Base-by-base conservation (phyloP, 495 filamentous ascomycete genomes). In the Talaromyces liani region DNA sequence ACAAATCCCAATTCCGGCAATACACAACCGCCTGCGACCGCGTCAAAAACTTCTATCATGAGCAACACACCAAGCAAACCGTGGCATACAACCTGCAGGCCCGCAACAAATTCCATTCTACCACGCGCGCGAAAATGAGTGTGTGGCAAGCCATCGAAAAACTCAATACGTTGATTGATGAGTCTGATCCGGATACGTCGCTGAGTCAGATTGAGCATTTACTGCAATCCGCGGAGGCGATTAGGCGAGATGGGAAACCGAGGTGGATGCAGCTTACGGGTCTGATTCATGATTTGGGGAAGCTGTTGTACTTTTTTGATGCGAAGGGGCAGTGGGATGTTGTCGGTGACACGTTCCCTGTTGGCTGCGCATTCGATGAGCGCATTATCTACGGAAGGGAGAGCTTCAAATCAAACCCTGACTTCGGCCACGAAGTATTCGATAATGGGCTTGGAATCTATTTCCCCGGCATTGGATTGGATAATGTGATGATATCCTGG, bases 101-200 rank as follows among this genome's bases (percentile, higher is more conserved):
- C 5, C 88, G 92, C 47, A 80, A 87, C 65, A 77, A 77, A 58
- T 92, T 95, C 79, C 79, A 87, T 70, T 80, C 80, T 53, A 82
- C 85, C 61, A 85, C 77, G 8, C 84, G 90, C 61, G 87, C 86
- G 20, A 81, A 88, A 68, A 90, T 95, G 88, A 87, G 84, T 36
- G 76, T 96, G 68, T 96, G 92, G 92, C 79, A 93, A 68, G 92
- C 92, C 7, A 93, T 95, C 74, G 89, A 93, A 80, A 93, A 89
- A 71, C 85, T 95, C 61, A 91, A 95, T 79, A 90, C 89, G 1
- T 79, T 95, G 6, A 89, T 95, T 72, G 92, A 96, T 77, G 90
- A 93, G 70, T 88, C 84, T 45, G 91, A 96, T 73, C 92, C 92
- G 0, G 91, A 96, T 78, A 95, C 91, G 61, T 85, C 82, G 45